Evolutionary conservation across 2,329 filamentous ascomycete genomes (phyloP).

Genomic region (Ophiostoma himal-ulmi): DNA sequence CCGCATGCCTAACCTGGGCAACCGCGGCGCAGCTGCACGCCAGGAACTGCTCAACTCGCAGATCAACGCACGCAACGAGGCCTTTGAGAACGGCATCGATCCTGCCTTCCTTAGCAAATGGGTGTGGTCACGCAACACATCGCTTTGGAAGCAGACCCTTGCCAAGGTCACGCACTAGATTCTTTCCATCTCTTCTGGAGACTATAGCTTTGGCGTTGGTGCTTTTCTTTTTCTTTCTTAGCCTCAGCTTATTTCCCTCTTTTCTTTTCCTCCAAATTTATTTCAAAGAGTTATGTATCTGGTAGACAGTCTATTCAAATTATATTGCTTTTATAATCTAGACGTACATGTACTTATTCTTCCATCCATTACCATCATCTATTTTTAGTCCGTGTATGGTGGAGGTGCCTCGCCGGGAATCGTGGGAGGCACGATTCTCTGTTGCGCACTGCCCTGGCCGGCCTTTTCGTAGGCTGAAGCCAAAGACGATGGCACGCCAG

Average conservation of each 20-base stretch:
- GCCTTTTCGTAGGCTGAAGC: not conserved
- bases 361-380: too few relatives aligned
- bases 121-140: constrained; percentile 49
- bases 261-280: not conserved
- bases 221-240: not conserved
- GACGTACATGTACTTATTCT: not conserved
- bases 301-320: not conserved
- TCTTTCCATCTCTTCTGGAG: not conserved
- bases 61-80: constrained; percentile 57
- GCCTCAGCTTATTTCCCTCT: not conserved
- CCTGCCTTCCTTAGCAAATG: constrained; percentile 60
- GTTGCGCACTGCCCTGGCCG: not conserved
- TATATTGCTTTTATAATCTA: not conserved
- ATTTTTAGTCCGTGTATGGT: not conserved
- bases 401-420: not conserved
- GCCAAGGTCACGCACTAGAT: not conserved
- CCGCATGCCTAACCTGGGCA: constrained; percentile 55
- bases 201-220: not conserved
- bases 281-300: not conserved
- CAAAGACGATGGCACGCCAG: not conserved
- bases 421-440: not conserved
- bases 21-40: constrained; percentile 55
- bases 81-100: constrained; percentile 66
- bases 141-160: not conserved
- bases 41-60: constrained; percentile 61